phyloP scores from a whole-genome alignment of 2,329 filamentous ascomycete genomes.

The Trichoderma endophyticum region DNA sequence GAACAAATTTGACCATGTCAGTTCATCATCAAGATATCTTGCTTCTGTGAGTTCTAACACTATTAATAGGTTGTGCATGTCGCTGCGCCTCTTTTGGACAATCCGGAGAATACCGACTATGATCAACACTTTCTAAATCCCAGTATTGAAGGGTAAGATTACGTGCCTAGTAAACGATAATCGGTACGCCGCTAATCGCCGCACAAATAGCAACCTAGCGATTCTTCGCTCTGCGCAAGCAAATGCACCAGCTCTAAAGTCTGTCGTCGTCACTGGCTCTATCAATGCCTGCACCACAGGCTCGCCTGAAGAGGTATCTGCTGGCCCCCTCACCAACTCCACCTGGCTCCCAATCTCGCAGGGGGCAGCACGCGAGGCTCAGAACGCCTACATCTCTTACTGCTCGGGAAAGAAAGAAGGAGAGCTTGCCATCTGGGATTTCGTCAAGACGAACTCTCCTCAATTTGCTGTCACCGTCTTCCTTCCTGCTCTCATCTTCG shows the following conservation, averaged over 20 bases:
- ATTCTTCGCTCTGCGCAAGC: not conserved
- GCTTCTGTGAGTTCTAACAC: not conserved
- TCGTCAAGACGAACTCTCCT: not conserved
- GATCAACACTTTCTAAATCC: not conserved
- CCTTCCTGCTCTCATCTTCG: not conserved
- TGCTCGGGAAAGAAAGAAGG: not conserved
- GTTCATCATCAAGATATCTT: not conserved
- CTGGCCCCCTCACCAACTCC: not conserved
- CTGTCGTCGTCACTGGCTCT: not conserved
- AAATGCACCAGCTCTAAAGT: not conserved
- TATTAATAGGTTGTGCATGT: not conserved
- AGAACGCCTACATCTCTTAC: not conserved
- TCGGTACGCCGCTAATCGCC: not conserved
- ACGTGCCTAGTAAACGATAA: not conserved
- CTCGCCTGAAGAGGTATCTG: not conserved
- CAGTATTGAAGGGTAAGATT: not conserved
- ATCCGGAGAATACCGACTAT: not conserved
- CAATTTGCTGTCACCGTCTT: not conserved
- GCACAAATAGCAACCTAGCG: not conserved
- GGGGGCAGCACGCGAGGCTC: not conserved
- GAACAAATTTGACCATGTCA: not conserved
- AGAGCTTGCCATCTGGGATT: not conserved
- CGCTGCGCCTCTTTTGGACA: not conserved
- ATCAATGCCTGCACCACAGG: not conserved
- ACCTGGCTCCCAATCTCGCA: not conserved